Evolutionary conservation across 1,284 basidiomycete species (phyloP).

Genomic region (Ceratobasidium sp.): DNA sequence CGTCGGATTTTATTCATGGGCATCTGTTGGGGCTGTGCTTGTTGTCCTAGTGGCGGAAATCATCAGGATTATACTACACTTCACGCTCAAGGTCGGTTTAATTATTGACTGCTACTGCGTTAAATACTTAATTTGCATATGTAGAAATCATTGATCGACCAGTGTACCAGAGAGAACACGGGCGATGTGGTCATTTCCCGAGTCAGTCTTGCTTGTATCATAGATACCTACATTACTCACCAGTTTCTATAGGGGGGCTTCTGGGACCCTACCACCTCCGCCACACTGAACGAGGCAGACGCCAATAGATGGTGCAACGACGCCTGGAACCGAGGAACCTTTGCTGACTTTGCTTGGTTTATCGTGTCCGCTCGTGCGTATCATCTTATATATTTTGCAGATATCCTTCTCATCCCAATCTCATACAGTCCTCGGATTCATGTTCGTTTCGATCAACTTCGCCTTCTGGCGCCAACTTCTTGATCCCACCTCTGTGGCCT

Average conservation of each 20-base stretch:
- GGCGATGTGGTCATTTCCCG: conserved; percentile 32
- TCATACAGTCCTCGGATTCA: conserved; percentile 34
- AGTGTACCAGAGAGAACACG: conserved; percentile 40
- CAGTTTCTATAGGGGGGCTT: conserved; percentile 14
- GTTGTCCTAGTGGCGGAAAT: conserved; percentile 40
- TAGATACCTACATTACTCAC: neutral
- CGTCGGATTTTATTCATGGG: conserved; percentile 42
- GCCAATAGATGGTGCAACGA: conserved; percentile 36
- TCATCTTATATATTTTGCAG: neutral
- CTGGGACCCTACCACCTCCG: conserved; percentile 29
- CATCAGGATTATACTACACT: conserved; percentile 41
- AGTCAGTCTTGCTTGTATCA: neutral
- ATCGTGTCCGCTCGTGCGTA: conserved; percentile 40
- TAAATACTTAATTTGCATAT: neutral
- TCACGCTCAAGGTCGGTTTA: conserved; percentile 28
- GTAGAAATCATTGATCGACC: conserved; percentile 26
- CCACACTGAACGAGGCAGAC: neutral
- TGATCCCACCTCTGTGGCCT: conserved; percentile 40
- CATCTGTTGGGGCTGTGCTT: conserved; percentile 29
- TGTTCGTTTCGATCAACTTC: conserved; percentile 41
- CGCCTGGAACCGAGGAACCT: conserved; percentile 39
- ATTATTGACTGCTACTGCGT: neutral
- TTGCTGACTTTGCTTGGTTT: conserved; percentile 42
- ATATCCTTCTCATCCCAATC: neutral
- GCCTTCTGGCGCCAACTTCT: conserved; percentile 43